These are phyloP conservation scores for Spencermartinsiella europaea DNA, from an alignment of 805 yeast genomes.

Conservation along the genomic window DNA sequence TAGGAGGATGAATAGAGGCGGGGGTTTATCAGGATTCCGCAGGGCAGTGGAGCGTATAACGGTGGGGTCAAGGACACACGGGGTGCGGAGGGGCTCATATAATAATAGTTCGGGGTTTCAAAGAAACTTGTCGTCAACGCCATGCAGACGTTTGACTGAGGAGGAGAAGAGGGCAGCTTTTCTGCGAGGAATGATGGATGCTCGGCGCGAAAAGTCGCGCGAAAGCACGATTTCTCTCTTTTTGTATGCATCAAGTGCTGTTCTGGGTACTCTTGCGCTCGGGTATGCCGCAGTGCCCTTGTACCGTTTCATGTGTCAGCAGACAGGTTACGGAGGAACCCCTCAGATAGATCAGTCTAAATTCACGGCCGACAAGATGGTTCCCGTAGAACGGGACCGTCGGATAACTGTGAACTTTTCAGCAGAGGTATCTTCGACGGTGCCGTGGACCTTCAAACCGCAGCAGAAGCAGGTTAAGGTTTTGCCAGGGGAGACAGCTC, in stretches of 20 bases:
- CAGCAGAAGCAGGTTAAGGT: conserved; percentile 90
- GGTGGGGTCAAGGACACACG: no score
- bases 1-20: no score
- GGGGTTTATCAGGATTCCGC: no score
- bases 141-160: conserved; percentile 6
- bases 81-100: no score
- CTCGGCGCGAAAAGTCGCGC: conserved; percentile 8
- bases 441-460: conserved; percentile 95
- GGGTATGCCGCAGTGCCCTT: conserved; percentile 90
- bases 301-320: conserved; percentile 83
- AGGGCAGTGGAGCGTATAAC: no score
- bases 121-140: background rate
- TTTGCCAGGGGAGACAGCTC: conserved; percentile 95
- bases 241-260: conserved; percentile 34
- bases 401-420: conserved; percentile 83
- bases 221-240: conserved; percentile 13
- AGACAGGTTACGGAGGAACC: conserved; percentile 94
- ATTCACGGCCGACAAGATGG: conserved; percentile 80
- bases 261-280: conserved; percentile 64
- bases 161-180: conserved; percentile 18
- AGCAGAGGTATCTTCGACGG: conserved; percentile 80
- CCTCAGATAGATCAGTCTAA: conserved; percentile 80
- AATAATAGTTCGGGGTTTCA: no score
- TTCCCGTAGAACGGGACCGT: conserved; percentile 81
- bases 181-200: conserved; percentile 18